Base-by-base conservation (phyloP, 352 stramenopile species). In the Phytophthora fragariae region DNA sequence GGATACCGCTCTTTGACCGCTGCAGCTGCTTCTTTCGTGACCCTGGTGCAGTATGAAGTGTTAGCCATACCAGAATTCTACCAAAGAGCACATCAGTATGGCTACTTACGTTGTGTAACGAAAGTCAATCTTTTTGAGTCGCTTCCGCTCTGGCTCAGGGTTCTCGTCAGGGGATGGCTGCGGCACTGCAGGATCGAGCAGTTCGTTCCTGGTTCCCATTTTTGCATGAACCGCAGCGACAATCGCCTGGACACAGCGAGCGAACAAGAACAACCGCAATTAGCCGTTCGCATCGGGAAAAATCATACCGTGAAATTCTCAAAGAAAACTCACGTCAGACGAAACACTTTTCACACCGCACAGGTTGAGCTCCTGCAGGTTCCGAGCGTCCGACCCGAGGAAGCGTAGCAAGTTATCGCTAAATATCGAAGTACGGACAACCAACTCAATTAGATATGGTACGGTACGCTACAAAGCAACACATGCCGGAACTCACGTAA, bases 121-220 rank as follows among this genome's bases (percentile, higher is more conserved):
- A 33, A 97, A 94, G 58, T 97, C 90, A 58, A 97, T 82, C 58
- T 92, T 94, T 77, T 97, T 97, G 49, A 97, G 84, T 6, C 87
- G 85, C 77, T 97, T 97, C 35, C 85, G 85, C 66, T 93, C 87
- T 0, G 88, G 90, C 47, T 92, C 86, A 5, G 62, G 70, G 41
- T 84, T 88, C 12, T 84, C 79, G 19, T 74, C 62, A 35, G 61
- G 57, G 59, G 59, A 69, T 53, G 75, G 66, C 11, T 70, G 70
- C 4, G 73, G 61, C 49, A 71, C 11, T 55, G 33, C 57, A 65
- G 53, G 31, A 66, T 72, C 84, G 9, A 71, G 39, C 6, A 80
- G 11, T 15, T 90, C 84, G 8, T 67, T 89, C 56, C 73, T 65
- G n/a, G 63, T 74, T 11, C 85, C 87, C 84, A 96, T 92, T 69